Evolutionary conservation across 768 basidiomycete genomes (phyloP), one percentile per base, ranked within the genome.

Genomic region (Dioszegia hungarica): DNA sequence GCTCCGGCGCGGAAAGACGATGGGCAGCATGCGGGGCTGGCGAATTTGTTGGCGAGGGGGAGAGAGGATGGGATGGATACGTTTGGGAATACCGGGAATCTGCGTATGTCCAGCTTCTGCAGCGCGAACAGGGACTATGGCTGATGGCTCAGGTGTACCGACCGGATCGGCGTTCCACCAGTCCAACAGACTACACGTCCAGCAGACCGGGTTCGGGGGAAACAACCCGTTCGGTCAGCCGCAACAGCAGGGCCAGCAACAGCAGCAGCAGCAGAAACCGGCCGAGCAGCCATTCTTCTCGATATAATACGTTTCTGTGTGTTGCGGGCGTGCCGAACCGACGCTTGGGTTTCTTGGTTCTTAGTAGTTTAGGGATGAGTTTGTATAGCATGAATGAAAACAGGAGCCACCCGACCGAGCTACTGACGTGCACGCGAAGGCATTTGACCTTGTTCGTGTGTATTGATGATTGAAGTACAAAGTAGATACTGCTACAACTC

Each of bases 21-120:
- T 73, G 84, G 88, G 59, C 82, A 84, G 56, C 82, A 90, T 69
- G 73, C 83, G 14, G 82, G 86, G 34, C 82, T 99, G 51, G 92
- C 93, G 2, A 79, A 76, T 51, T 76, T 97, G 65, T 85, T 97
- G 61, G 93, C 89, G 5, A 89, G 88, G 41, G 66, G 66, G 2
- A 75, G 80, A 25, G 93, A 95, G 55, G 91, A 89, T 65, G 94
- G 95, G 1, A 80, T 88, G 72, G 95, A 99, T 77, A 94, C 94
- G 51, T 98, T 97, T 71, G 94, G 94, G 48, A 99, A 98, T 74
- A 66, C 84, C 29, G 94, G 94, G 19, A 60, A 79, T 49, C 73
- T 94, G 60, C 83, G 92, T 59, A 80, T 78, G 60, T 66, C 60
- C 37, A 3, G 29, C 44, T 38, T 47, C 19, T 10, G 19, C 17